Evolutionary conservation across 192 early-diverging fungal species (phyloP).

Genomic region (Mortierella antarctica): DNA sequence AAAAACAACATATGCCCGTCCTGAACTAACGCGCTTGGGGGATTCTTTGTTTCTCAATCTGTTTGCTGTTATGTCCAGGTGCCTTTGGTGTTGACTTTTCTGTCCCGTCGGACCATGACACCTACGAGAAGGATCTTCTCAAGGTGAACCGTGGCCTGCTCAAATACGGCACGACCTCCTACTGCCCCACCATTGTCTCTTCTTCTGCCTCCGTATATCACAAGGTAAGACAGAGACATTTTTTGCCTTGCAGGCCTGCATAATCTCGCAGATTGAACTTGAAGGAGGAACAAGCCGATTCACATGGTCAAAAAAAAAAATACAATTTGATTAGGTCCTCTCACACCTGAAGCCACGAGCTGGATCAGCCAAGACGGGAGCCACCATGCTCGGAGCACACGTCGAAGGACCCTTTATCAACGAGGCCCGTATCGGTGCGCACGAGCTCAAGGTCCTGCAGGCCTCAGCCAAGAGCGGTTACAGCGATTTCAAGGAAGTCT

Average conservation of each 20-base stretch:
- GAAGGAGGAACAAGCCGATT: background rate
- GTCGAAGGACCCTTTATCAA: conserved; percentile 74
- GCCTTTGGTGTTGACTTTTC: conserved; percentile 86
- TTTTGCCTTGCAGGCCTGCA: background rate
- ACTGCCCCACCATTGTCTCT: conserved; percentile 83
- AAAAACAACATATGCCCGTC: background rate
- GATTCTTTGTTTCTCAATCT: background rate
- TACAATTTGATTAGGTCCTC: conserved; percentile 45
- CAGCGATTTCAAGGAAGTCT: conserved; percentile 73
- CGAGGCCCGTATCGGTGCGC: conserved; percentile 80
- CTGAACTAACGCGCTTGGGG: background rate
- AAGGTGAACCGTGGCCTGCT: conserved; percentile 80
- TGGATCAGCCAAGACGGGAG: conserved; percentile 70
- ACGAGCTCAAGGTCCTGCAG: conserved; percentile 71
- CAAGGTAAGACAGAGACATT: conserved; percentile 57
- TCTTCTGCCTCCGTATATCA: conserved; percentile 79
- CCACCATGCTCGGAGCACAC: conserved; percentile 73
- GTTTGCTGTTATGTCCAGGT: conserved; percentile 28
- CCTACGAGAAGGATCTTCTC: conserved; percentile 69
- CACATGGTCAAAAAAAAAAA: background rate
- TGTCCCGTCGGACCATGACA: conserved; percentile 63
- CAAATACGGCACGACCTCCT: conserved; percentile 83
- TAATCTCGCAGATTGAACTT: conserved; percentile 8
- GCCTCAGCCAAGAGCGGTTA: conserved; percentile 69
- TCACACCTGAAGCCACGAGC: conserved; percentile 70